Percentiles rank a stretch among this genome's conserved stretches.
Conservation (phyloP, 202 grass and related monocot species). For the Setaria viridis region DNA sequence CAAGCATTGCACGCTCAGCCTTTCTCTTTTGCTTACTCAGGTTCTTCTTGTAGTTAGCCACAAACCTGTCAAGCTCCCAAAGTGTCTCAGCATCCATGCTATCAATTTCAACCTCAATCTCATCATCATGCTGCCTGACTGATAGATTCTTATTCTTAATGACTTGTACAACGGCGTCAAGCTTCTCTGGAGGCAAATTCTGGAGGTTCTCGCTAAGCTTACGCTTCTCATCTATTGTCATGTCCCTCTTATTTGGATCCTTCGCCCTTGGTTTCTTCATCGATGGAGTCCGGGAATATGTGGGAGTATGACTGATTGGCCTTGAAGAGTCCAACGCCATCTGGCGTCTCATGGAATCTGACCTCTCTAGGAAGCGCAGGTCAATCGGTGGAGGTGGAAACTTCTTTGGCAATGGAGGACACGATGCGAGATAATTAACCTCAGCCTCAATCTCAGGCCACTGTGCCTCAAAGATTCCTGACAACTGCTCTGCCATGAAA, state of each 20-base stretch:
- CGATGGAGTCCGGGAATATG: slow-evolving; percentile 63
- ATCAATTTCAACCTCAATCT: slow-evolving; percentile 97
- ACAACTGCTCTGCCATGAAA: slow-evolving; percentile 88
- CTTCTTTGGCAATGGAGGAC: slow-evolving; percentile 63
- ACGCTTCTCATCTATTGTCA: slow-evolving; percentile 93
- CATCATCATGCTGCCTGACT: slow-evolving; percentile 84
- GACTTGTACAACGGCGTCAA: slow-evolving; percentile 82
- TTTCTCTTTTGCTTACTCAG: slow-evolving; percentile 93
- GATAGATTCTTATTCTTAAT: slow-evolving; percentile 90
- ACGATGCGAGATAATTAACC: slow-evolving; percentile 65
- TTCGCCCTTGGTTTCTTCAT: slow-evolving; percentile 95
- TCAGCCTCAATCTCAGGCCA: slow-evolving; percentile 86
- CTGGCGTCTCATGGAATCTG: slow-evolving; percentile 65
- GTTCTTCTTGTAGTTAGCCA: slow-evolving; percentile 91
- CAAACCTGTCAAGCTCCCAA: slow-evolving; percentile 97
- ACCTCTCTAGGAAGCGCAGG: slow-evolving; percentile 75
- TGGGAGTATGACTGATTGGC: slow-evolving; percentile 55
- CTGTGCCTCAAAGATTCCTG: slow-evolving; percentile 75
- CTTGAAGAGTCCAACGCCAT: slow-evolving; percentile 53
- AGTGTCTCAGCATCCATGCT: slow-evolving; percentile 91
- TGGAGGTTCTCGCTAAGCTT: slow-evolving; percentile 88
- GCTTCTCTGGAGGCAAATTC: slow-evolving; percentile 77
- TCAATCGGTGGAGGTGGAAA: slow-evolving; percentile 64
- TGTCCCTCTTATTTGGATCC: slow-evolving; percentile 79
- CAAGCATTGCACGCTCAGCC: slow-evolving; percentile 77